Percentiles rank a stretch among this genome's conserved stretches.
Evolutionary conservation across 768 basidiomycete genomes (phyloP).

Genomic region (Lactifluus echinatus): DNA sequence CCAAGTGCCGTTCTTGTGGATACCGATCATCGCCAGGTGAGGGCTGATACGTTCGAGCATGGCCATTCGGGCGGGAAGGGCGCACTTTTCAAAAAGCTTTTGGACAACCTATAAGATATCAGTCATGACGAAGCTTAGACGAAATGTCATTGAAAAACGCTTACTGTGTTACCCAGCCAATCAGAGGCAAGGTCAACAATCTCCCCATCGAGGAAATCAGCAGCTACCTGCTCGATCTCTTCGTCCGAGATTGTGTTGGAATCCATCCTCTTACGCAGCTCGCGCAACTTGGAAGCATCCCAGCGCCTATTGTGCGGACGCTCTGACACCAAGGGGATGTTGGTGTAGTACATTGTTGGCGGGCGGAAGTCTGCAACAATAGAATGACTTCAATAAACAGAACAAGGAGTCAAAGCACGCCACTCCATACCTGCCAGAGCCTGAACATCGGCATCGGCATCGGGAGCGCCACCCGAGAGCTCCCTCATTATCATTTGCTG

Average conservation of each 20-base stretch:
- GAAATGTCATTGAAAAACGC: conserved; percentile 22
- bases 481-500: conserved; percentile 97
- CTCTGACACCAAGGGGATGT: conserved; percentile 86
- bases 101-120: conserved; percentile 65
- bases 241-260: conserved; percentile 74
- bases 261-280: conserved; percentile 89
- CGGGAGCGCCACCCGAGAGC: conserved; percentile 63
- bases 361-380: conserved; percentile 74
- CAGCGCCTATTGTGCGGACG: conserved; percentile 78
- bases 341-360: conserved; percentile 93
- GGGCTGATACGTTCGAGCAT: conserved; percentile 94
- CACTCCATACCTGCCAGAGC: conserved; percentile 66
- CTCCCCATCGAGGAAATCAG: conserved; percentile 88
- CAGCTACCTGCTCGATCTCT: conserved; percentile 85
- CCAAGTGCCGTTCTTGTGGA: conserved; percentile 99
- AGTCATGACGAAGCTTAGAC: background rate
- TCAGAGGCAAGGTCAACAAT: conserved; percentile 93
- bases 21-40: conserved; percentile 93
- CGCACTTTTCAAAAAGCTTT: conserved; percentile 91
- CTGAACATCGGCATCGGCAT: conserved; percentile 79
- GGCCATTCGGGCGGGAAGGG: conserved; percentile 62
- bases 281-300: conserved; percentile 90
- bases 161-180: conserved; percentile 94
- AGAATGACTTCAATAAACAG: background rate
- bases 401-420: background rate